A percentile compares a stretch with the other conserved stretches of the same genome.
Evolutionary conservation across 169 alveolate genomes (phyloP).

Genomic region (Plasmodium falciparum): DNA sequence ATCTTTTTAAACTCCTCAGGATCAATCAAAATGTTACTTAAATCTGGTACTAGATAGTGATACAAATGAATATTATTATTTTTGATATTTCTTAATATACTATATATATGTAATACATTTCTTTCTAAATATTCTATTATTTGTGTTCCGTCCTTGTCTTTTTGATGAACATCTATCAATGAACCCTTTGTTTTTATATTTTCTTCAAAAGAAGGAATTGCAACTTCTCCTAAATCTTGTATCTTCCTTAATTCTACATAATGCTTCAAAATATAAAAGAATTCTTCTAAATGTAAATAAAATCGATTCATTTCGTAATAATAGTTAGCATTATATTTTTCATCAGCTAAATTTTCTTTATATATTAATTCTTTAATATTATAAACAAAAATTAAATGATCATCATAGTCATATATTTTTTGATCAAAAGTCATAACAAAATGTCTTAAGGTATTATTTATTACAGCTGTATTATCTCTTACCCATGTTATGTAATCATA

Average conservation of each 20-base stretch:
- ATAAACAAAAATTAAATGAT: slow-evolving; percentile 3
- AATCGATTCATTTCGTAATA: not conserved
- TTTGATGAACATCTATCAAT: no score
- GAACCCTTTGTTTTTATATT: not conserved
- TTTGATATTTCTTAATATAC: not conserved
- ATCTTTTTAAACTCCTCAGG: not conserved
- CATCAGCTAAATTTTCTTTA: slow-evolving; percentile 11
- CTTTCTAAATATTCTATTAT: slow-evolving; percentile 12
- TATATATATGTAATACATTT: slow-evolving; percentile 20
- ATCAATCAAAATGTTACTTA: slow-evolving; percentile 23
- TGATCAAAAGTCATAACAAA: slow-evolving; percentile 3
- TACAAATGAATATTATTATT: not conserved
- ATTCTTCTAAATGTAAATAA: not conserved
- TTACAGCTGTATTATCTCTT: slow-evolving; percentile 17
- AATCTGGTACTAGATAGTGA: slow-evolving; percentile 2
- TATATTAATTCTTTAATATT: not conserved
- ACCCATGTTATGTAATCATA: slow-evolving; percentile 13
- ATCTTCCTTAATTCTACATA: slow-evolving; percentile 8
- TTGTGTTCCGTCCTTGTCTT: not conserved
- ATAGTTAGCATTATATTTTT: slow-evolving; percentile 1
- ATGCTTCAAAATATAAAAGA: not conserved
- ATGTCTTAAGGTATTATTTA: slow-evolving; percentile 17
- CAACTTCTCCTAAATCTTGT: not conserved
- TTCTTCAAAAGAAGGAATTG: no score
- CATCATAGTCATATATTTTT: not conserved